phyloP scores from a whole-genome alignment of 2,329 filamentous ascomycete species.

The Fusarium fujikuroi region DNA sequence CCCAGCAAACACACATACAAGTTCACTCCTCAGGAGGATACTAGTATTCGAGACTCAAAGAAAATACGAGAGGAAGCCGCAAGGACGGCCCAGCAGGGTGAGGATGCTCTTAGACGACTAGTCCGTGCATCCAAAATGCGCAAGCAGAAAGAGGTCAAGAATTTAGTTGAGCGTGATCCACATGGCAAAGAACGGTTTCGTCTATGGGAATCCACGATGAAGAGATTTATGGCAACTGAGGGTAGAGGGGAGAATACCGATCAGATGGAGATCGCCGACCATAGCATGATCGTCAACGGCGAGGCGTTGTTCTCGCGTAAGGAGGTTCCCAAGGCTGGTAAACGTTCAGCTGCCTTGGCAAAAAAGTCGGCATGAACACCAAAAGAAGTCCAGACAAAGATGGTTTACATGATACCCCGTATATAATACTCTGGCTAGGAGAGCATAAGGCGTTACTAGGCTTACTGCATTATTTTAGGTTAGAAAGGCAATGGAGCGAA shows the following conservation, averaged over 20 bases:
- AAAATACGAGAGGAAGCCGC: constrained; percentile 70
- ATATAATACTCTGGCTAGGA: constrained; percentile 13
- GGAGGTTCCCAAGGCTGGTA: constrained; percentile 61
- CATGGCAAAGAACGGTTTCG: constrained; percentile 66
- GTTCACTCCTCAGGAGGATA: constrained; percentile 65
- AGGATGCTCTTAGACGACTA: constrained; percentile 68
- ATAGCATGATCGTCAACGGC: constrained; percentile 73
- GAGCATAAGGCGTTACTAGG: constrained; percentile 24
- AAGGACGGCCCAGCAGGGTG: constrained; percentile 68
- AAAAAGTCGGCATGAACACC: constrained; percentile 37
- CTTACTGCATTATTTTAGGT: constrained; percentile 7
- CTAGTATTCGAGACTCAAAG: constrained; percentile 60
- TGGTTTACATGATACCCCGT: constrained; percentile 29
- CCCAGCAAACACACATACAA: constrained; percentile 73
- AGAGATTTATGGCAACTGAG: constrained; percentile 58
- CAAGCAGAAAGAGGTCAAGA: constrained; percentile 71
- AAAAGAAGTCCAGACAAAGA: not conserved
- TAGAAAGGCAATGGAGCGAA: not conserved
- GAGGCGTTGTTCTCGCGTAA: constrained; percentile 64
- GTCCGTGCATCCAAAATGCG: constrained; percentile 72
- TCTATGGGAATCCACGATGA: constrained; percentile 71
- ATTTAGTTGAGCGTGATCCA: constrained; percentile 62
- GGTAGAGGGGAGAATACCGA: constrained; percentile 48
- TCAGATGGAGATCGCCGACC: constrained; percentile 66
- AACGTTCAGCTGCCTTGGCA: constrained; percentile 49